Conservation (phyloP, 1,284 basidiomycete genomes). For the Tetrapyrgos nigripes region DNA sequence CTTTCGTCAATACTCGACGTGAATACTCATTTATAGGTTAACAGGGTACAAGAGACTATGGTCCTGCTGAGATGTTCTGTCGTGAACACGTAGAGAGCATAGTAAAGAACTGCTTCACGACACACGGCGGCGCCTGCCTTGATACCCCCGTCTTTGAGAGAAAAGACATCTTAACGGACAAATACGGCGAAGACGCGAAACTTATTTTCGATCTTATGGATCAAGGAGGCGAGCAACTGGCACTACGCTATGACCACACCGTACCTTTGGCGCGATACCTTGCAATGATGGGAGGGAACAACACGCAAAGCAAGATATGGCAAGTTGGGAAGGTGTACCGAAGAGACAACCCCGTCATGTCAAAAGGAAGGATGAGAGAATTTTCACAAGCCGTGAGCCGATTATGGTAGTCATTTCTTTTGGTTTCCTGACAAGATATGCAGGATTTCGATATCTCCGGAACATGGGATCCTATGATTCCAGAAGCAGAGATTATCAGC, state of each 20-base stretch:
- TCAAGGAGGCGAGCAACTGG: slow-evolving; percentile 98
- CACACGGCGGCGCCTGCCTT: slow-evolving; percentile 91
- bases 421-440: slow-evolving; percentile 25
- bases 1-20: slow-evolving; percentile 7
- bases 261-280: slow-evolving; percentile 96
- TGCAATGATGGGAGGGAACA: slow-evolving; percentile 89
- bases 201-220: slow-evolving; percentile 98
- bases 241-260: slow-evolving; percentile 95
- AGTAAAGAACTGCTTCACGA: slow-evolving; percentile 89
- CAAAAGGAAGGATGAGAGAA: slow-evolving; percentile 97
- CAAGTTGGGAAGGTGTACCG: slow-evolving; percentile 99
- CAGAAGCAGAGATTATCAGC: slow-evolving; percentile 92
- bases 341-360: slow-evolving; percentile 96
- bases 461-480: slow-evolving; percentile 94
- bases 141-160: slow-evolving; percentile 99
- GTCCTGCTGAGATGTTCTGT: slow-evolving; percentile 93
- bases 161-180: slow-evolving; percentile 94
- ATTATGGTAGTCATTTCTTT: slow-evolving; percentile 33
- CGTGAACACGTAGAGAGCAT: slow-evolving; percentile 91
- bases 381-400: slow-evolving; percentile 91
- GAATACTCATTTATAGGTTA: not conserved
- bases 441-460: slow-evolving; percentile 98
- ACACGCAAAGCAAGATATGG: slow-evolving; percentile 84
- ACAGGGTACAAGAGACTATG: slow-evolving; percentile 96
- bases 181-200: slow-evolving; percentile 98